Percentiles rank a stretch among this genome's conserved stretches.
Conservation (phyloP, 2,329 filamentous ascomycete genomes). For the Alternaria solani region DNA sequence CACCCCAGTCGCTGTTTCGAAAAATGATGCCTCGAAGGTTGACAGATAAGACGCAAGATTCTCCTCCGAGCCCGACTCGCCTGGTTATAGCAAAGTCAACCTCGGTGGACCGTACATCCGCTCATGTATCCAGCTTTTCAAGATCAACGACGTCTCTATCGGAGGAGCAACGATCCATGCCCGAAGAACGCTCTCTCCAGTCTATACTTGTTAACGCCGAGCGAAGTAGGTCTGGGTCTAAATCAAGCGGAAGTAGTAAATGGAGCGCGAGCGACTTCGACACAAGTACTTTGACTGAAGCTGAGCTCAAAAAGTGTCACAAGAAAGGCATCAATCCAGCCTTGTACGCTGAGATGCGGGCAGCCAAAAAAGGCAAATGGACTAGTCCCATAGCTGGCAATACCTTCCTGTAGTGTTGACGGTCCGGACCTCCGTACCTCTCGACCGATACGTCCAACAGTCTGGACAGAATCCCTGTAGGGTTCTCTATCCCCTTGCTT, state of each 20-base stretch:
- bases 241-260: constrained; percentile 33
- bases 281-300: constrained; percentile 48
- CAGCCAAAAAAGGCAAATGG: constrained; percentile 52
- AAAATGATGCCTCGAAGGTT: constrained; percentile 27
- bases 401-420: constrained; percentile 36
- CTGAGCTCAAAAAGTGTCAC: constrained; percentile 55
- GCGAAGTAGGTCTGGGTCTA: constrained; percentile 27
- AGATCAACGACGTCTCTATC: constrained; percentile 33
- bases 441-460: background rate
- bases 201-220: constrained; percentile 13
- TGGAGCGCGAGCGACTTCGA: constrained; percentile 54
- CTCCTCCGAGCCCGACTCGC: constrained; percentile 20
- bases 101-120: constrained; percentile 47
- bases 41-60: constrained; percentile 21
- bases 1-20: constrained; percentile 32
- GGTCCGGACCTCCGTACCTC: background rate
- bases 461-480: background rate
- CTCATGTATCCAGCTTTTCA: constrained; percentile 33
- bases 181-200: constrained; percentile 18
- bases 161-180: constrained; percentile 16
- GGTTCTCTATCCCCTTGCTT: background rate
- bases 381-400: constrained; percentile 48
- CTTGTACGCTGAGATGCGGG: constrained; percentile 59
- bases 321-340: constrained; percentile 59
- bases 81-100: constrained; percentile 45